Evolutionary conservation across 23 red algal genomes (phyloP).

Genomic region (Gracilaria domingensis): DNA sequence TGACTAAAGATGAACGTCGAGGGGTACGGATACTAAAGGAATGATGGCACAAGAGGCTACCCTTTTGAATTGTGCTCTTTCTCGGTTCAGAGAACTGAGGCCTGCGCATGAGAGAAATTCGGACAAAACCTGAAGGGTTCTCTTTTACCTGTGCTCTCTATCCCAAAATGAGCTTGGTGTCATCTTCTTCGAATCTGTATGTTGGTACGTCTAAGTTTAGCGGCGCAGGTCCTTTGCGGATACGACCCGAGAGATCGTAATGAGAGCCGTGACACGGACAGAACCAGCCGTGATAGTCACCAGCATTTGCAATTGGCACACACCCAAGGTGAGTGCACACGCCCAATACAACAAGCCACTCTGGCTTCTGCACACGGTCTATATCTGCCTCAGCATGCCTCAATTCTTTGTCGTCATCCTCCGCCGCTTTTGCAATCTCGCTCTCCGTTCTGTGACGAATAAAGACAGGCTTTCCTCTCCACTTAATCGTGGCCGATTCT

Average conservation of each 20-base stretch:
- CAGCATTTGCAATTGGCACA: constrained; percentile 97
- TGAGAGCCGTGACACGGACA: constrained; percentile 99
- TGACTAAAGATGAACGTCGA: no score
- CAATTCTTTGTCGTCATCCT: constrained; percentile 86
- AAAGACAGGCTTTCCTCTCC: constrained; percentile 98
- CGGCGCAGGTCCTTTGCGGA: constrained; percentile 98
- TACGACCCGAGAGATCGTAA: constrained; percentile 97
- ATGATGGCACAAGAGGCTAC: neutral
- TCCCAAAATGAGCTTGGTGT: constrained; percentile 93
- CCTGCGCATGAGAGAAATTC: neutral
- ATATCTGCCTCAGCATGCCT: constrained; percentile 89
- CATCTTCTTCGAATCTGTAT: constrained; percentile 96
- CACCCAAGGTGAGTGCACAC: constrained; percentile 99
- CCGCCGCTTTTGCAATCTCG: constrained; percentile 85
- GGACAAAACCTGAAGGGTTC: constrained; percentile 24
- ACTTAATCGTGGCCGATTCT: constrained; percentile 95
- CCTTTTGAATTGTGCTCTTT: neutral
- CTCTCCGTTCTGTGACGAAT: constrained; percentile 93
- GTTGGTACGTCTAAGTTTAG: constrained; percentile 94
- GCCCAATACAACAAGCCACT: constrained; percentile 96
- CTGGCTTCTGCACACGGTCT: constrained; percentile 83
- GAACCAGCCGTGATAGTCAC: constrained; percentile 98
- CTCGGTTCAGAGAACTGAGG: neutral
- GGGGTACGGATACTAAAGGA: no score
- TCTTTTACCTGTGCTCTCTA: constrained; percentile 46